phyloP scores from a whole-genome alignment of 805 yeast genomes.

The Wickerhamiella brachini region DNA sequence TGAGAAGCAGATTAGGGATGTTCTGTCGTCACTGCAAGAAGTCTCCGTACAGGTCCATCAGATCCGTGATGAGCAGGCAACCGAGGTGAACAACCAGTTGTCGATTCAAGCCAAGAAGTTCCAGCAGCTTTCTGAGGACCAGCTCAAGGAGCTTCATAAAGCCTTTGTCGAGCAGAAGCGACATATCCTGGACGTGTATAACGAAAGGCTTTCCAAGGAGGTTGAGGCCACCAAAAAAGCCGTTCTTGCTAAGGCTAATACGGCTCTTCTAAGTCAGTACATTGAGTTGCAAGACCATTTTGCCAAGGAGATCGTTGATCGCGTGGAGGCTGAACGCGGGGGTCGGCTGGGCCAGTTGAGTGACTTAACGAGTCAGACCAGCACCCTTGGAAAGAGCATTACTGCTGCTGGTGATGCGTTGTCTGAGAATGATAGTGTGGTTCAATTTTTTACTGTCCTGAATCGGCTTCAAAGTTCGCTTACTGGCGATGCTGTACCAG shows the following conservation, averaged over 20 bases:
- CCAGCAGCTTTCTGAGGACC: conserved; percentile 15
- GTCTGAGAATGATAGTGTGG: conserved; percentile 28
- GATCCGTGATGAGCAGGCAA: conserved; percentile 7
- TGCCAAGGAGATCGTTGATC: conserved; percentile 40
- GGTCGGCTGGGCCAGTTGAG: conserved; percentile 62
- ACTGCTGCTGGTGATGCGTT: conserved; percentile 28
- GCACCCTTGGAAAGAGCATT: conserved; percentile 34
- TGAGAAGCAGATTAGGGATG: conserved; percentile 4
- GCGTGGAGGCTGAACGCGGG: conserved; percentile 60
- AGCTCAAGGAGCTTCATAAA: conserved; percentile 18
- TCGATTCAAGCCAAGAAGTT: conserved; percentile 23
- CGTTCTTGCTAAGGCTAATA: conserved; percentile 57
- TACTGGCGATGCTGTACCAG: conserved; percentile 27
- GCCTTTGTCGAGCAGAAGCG: conserved; percentile 33
- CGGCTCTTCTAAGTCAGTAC: conserved; percentile 53
- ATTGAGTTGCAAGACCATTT: conserved; percentile 57
- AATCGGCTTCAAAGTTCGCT: conserved; percentile 31
- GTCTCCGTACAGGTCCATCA: conserved; percentile 7
- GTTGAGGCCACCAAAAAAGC: conserved; percentile 52
- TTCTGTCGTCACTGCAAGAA: conserved; percentile 9
- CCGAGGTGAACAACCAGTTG: conserved; percentile 9
- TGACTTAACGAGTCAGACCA: conserved; percentile 44
- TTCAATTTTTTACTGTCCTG: conserved; percentile 32
- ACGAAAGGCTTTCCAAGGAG: conserved; percentile 45
- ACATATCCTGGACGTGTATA: conserved; percentile 50